These are phyloP conservation scores for Gloeophyllum trabeum DNA, from an alignment of 768 basidiomycete genomes.

Conservation along the genomic window DNA sequence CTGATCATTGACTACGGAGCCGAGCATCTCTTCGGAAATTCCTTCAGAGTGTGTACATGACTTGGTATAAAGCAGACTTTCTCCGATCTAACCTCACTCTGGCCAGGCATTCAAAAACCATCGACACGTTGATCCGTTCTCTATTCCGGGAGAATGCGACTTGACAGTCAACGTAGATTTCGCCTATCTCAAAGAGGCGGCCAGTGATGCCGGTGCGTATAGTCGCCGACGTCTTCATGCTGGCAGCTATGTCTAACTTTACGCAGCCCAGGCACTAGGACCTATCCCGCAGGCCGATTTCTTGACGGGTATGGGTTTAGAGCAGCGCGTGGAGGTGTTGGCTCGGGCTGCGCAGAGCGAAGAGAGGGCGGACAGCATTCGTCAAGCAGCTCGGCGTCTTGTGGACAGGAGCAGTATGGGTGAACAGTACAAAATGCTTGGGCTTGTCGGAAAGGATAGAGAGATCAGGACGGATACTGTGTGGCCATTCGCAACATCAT, in stretches of 20 bases:
- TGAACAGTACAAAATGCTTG: constrained; percentile 73
- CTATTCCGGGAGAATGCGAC: constrained; percentile 80
- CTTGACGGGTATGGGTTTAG: constrained; percentile 68
- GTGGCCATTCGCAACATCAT: constrained; percentile 4
- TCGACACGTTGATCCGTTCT: constrained; percentile 74
- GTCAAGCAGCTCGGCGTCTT: constrained; percentile 53
- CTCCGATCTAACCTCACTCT: constrained; percentile 1
- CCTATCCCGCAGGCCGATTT: constrained; percentile 71
- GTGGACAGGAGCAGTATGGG: constrained; percentile 84
- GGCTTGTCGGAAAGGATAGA: constrained; percentile 22
- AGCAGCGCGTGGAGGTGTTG: constrained; percentile 52
- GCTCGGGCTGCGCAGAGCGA: constrained; percentile 34
- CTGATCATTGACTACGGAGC: constrained; percentile 88
- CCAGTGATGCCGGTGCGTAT: constrained; percentile 48
- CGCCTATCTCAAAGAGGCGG: constrained; percentile 71
- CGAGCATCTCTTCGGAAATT: constrained; percentile 53
- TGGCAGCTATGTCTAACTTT: background rate
- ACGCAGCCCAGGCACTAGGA: constrained; percentile 38
- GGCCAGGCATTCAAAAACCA: constrained; percentile 83
- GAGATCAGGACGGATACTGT: constrained; percentile 17
- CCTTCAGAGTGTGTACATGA: constrained; percentile 57
- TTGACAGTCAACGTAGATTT: constrained; percentile 98
- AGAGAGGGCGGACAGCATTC: constrained; percentile 42
- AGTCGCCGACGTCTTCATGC: constrained; percentile 2
- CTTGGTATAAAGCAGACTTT: background rate